Conservation (phyloP, 441 rosid genomes). For the Gossypium davidsonii region DNA sequence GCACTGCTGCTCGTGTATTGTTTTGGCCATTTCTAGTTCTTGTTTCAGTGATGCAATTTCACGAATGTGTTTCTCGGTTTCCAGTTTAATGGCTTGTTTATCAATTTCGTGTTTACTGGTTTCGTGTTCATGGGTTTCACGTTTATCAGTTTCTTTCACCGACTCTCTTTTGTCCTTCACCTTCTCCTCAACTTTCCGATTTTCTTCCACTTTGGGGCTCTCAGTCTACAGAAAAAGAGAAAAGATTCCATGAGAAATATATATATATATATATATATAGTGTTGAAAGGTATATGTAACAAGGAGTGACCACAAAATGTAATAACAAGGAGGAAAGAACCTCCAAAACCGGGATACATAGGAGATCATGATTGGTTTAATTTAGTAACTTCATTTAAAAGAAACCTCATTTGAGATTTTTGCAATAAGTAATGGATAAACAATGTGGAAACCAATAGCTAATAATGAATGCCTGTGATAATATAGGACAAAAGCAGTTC, state of each 20-base stretch:
- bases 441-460: neutral
- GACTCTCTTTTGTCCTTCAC: neutral
- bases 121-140: too few species aligned
- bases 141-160: constrained; percentile 37
- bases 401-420: neutral
- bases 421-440: neutral
- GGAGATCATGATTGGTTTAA: neutral
- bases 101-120: too few species aligned
- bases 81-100: constrained; percentile 5
- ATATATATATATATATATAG: neutral
- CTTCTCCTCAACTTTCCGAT: constrained; percentile 12
- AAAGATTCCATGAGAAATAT: neutral
- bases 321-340: neutral
- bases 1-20: constrained; percentile 40
- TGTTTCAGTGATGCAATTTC: constrained; percentile 40
- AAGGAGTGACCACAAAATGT: neutral
- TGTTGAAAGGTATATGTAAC: neutral
- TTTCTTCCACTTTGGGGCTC: constrained; percentile 40
- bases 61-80: constrained; percentile 31
- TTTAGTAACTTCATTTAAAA: neutral
- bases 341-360: neutral
- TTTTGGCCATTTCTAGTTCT: constrained; percentile 54
- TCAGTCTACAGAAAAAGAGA: neutral
- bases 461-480: constrained; percentile 4
- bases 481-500: constrained; percentile 6